Evolutionary conservation across 2,329 filamentous ascomycete species (phyloP), one percentile per base, ranked within the genome.

Genomic region (Fusarium sp.): DNA sequence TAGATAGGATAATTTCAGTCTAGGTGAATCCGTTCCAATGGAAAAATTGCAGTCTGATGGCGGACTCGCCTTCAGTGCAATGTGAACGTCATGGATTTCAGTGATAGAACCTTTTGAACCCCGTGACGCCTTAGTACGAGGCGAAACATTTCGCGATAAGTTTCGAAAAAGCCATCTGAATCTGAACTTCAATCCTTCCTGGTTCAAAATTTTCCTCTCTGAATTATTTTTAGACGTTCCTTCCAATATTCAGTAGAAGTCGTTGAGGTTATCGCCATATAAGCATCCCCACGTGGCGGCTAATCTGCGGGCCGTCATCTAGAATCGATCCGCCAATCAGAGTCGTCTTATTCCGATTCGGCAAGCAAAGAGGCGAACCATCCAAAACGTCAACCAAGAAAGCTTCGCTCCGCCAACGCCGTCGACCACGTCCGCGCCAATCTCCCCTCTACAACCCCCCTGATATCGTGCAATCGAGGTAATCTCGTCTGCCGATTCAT

Each of bases 291-390:
- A 57, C 46, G 21, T 9, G 8, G 16, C 76, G 78, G 78, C 64
- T 79, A 78, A 79, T 72, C 74, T 50, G 68, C 76, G 77, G 72
- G 28, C 14, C n/a, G 7, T 23, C 3, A n/a, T 30, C 25, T 3
- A 21, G 13, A 5, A 8, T 3, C 13, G 9, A 7, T 21, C 61
- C 62, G 47, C 78, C 78, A 79, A 79, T 79, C 76, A 79, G 47
- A 47, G 50, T n/a, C 47, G 58, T 54, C 65, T 70, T 68, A 78
- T 78, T 78, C 75, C 63, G 56, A 59, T 64, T 59, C 67, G 46
- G 47, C 63, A 71, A 70, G 62, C 68, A 63, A 60, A 71, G 73
- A 76, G 75, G 76, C 76, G 74, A 77, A 79, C 72, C 51, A 67
- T 68, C 67, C 64, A 68, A 68, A 75, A 73, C 74, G 69, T 75